A percentile compares a stretch with the other conserved stretches of the same genome.
These are phyloP conservation scores for Penicillium frequentans DNA, from an alignment of 2,329 filamentous ascomycete species.

Conservation along the genomic window DNA sequence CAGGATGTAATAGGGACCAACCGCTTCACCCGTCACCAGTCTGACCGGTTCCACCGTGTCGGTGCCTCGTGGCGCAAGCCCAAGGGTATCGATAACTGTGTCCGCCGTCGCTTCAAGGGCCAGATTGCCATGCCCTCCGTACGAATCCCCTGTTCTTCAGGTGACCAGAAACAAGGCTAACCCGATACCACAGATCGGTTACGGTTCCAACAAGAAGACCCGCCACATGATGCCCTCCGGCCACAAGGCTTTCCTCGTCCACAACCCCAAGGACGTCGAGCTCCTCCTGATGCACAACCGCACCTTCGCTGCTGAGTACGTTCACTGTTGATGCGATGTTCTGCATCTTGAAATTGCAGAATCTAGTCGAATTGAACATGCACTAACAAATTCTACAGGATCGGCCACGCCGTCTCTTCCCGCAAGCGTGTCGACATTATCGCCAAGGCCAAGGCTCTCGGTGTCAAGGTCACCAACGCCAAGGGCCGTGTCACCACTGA, in stretches of 20 bases:
- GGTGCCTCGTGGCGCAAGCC: slow-evolving; percentile 95
- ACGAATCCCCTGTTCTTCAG: slow-evolving; percentile 49
- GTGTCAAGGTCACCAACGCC: slow-evolving; percentile 99
- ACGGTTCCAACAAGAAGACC: slow-evolving; percentile 99
- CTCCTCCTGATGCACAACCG: slow-evolving; percentile 99
- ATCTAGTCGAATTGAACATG: not conserved
- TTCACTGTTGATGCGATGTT: slow-evolving; percentile 25
- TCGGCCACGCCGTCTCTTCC: slow-evolving; percentile 96
- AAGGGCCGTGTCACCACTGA: slow-evolving; percentile 99
- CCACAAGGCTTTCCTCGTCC: slow-evolving; percentile 99
- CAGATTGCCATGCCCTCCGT: slow-evolving; percentile 97
- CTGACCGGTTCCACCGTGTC: slow-evolving; percentile 93
- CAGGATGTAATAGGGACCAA: slow-evolving; percentile 68
- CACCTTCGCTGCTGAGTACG: slow-evolving; percentile 97
- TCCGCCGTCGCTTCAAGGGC: slow-evolving; percentile 96
- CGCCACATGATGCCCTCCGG: slow-evolving; percentile 97
- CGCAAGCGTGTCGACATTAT: slow-evolving; percentile 99
- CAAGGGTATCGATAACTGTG: slow-evolving; percentile 99
- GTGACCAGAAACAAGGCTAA: not conserved
- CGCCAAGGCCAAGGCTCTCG: slow-evolving; percentile 93
- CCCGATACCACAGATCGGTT: slow-evolving; percentile 73
- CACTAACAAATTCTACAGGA: slow-evolving; percentile 58
- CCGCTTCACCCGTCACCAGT: slow-evolving; percentile 96
- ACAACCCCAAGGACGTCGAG: slow-evolving; percentile 93
- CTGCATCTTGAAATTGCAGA: not conserved